Conservation (phyloP, 2,329 filamentous ascomycete species). For the Aschersonia sp. region DNA sequence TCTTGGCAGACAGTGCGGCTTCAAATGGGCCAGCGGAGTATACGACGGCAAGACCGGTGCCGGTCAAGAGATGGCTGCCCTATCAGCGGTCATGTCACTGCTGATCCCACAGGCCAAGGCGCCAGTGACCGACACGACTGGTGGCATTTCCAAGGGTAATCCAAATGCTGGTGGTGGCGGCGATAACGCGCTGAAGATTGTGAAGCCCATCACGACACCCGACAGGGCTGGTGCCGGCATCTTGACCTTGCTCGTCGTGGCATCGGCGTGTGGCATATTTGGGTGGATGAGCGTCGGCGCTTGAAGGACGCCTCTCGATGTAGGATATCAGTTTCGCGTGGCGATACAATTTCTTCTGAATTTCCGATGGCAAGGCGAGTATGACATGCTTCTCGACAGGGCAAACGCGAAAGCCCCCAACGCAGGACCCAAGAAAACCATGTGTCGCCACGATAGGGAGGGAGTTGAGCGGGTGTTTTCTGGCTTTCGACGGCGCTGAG, state of each 20-base stretch:
- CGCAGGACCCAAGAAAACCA: too few relatives aligned
- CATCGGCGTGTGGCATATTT: slow-evolving; percentile 23
- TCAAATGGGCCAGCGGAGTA: slow-evolving; percentile 33
- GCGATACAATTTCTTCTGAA: too few relatives aligned
- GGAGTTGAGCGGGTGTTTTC: too few relatives aligned
- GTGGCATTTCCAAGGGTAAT: slow-evolving; percentile 35
- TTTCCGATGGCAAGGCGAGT: neutral
- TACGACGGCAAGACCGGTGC: slow-evolving; percentile 42
- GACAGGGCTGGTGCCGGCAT: slow-evolving; percentile 34
- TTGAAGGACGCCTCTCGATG: slow-evolving; percentile 3
- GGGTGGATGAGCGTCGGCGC: slow-evolving; percentile 32
- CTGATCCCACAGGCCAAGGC: slow-evolving; percentile 25
- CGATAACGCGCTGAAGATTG: slow-evolving; percentile 17
- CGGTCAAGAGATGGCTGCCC: slow-evolving; percentile 44
- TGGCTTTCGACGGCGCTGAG: too few relatives aligned
- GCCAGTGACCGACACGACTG: slow-evolving; percentile 30
- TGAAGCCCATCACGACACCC: slow-evolving; percentile 23
- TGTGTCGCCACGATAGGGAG: too few relatives aligned
- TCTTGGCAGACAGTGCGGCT: slow-evolving; percentile 34
- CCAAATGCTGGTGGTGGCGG: slow-evolving; percentile 24
- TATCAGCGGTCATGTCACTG: slow-evolving; percentile 39
- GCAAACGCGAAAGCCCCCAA: too few relatives aligned
- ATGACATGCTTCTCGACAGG: neutral
- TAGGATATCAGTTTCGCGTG: too few relatives aligned
- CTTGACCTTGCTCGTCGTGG: slow-evolving; percentile 29